Conservation (phyloP, 495 filamentous ascomycete genomes). For the Eremomyces bilateralis region DNA sequence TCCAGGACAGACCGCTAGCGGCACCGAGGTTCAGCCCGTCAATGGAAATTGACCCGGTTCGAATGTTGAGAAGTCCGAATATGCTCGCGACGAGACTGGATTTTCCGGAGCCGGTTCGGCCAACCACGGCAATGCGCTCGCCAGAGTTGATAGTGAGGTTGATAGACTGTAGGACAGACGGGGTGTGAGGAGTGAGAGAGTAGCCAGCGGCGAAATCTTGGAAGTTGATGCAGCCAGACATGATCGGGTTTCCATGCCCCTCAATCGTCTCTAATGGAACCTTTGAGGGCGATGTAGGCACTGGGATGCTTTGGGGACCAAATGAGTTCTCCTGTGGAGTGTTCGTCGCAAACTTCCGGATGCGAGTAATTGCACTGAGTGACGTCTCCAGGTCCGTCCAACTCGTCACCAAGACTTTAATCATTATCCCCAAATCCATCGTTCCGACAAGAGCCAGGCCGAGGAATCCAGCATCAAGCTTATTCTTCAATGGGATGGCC, state of each 20-base stretch:
- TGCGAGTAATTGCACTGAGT: conserved; percentile 7
- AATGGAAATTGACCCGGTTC: conserved; percentile 27
- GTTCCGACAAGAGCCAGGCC: conserved; percentile 5
- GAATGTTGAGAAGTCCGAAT: conserved; percentile 29
- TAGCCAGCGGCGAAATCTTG: conserved; percentile 6
- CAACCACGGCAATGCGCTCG: conserved; percentile 35
- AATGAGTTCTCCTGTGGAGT: conserved; percentile 3
- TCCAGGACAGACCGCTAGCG: conserved; percentile 29
- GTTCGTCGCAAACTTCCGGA: conserved; percentile 4
- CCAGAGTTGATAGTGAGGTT: conserved; percentile 29
- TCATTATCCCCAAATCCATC: conserved; percentile 6
- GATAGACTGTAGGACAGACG: conserved; percentile 30
- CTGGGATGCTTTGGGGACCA: not conserved
- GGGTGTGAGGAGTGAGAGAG: conserved; percentile 1
- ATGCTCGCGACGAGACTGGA: conserved; percentile 35
- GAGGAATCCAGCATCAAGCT: conserved; percentile 7
- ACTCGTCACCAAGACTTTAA: conserved; percentile 4
- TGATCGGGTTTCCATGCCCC: too few species aligned
- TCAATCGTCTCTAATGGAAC: too few species aligned
- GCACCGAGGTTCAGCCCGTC: conserved; percentile 27
- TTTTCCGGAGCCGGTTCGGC: conserved; percentile 42
- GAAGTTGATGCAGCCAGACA: conserved; percentile 4
- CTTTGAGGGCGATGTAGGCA: conserved; percentile 4
- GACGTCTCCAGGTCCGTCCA: conserved; percentile 10
- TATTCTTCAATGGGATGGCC: conserved; percentile 2